Evolutionary conservation across 2,329 filamentous ascomycete species (phyloP), one percentile per base, ranked within the genome.

Genomic region (Venturia nashicola): DNA sequence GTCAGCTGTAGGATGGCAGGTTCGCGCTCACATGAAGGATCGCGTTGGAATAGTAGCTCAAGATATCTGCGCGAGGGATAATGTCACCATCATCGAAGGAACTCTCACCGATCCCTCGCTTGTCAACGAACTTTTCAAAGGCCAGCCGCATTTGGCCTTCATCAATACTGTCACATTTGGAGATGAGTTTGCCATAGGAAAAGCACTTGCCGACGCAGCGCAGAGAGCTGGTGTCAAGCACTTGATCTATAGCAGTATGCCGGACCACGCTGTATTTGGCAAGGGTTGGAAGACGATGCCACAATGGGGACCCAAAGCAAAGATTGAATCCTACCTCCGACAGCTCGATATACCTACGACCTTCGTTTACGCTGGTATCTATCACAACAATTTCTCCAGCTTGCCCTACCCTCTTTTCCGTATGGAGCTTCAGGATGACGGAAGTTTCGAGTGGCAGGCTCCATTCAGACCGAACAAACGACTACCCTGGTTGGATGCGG

Each of bases 331-430:
- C 63, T 96, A 97, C 74, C 83, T 97, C 61, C 86, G 90, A 65
- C 84, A 91, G 72, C 83, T 96, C 48, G 86, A 86, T 11, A 80
- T 97, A 12, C 90, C 90, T 0, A 86, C 92, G 0, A 97, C 93
- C 0, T 97, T 96, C 74, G 87, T 97, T 68, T 97, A 97, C 76
- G 91, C 92, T 11, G 94, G 93, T 65, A 97, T 97, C 70, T 99
- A 97, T 80, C 96, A 97, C 81, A 97, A 97, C 77, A 97, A 99
- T 74, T 99, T 97, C 76, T 97, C 93, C 39, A 94, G 90, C 59
- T 81, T 97, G 40, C 86, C 86, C 1, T 97, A 96, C 72, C 94
- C 94, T 1, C 82, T 97, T 4, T 97, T 97, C 78, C 94, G 92
- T 77, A 96, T 97, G 89, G 91, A 95, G 67, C 79, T 96, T 59